These are phyloP conservation scores for Poterioochromonas sp. DNA, from an alignment of 352 stramenopile species.

Conservation along the genomic window DNA sequence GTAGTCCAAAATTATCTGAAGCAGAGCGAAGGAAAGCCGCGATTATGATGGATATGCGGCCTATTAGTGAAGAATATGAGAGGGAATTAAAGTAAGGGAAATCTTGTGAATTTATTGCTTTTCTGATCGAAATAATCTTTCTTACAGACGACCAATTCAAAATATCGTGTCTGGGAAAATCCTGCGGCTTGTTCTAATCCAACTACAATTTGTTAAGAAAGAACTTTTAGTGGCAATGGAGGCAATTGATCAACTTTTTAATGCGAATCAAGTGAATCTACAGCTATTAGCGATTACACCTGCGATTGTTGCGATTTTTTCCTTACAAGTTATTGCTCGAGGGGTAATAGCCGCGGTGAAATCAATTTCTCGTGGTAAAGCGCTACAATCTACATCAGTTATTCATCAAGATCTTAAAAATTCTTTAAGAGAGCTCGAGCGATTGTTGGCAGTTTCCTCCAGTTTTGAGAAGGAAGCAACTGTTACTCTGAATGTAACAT, in stretches of 20 bases:
- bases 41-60: conserved; percentile 46
- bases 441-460: conserved; percentile 29
- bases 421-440: conserved; percentile 39
- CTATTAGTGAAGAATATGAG: conserved; percentile 43
- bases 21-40: conserved; percentile 31
- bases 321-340: conserved; percentile 32
- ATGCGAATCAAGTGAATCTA: conserved; percentile 48
- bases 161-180: conserved; percentile 40
- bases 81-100: conserved; percentile 36
- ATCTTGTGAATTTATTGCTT: neutral
- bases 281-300: conserved; percentile 43
- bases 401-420: conserved; percentile 38
- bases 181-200: conserved; percentile 37
- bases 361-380: neutral
- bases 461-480: neutral
- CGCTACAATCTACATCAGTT: conserved; percentile 35
- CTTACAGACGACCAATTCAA: conserved; percentile 4
- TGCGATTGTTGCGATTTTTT: conserved; percentile 38
- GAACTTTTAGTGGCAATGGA: conserved; percentile 49
- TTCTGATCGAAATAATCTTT: neutral
- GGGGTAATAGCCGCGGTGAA: conserved; percentile 31
- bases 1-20: conserved; percentile 25
- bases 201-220: conserved; percentile 51
- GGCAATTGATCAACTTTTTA: conserved; percentile 49
- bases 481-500: neutral